Base-by-base conservation (phyloP, 768 basidiomycete genomes). In the Tephrocybe sp. region DNA sequence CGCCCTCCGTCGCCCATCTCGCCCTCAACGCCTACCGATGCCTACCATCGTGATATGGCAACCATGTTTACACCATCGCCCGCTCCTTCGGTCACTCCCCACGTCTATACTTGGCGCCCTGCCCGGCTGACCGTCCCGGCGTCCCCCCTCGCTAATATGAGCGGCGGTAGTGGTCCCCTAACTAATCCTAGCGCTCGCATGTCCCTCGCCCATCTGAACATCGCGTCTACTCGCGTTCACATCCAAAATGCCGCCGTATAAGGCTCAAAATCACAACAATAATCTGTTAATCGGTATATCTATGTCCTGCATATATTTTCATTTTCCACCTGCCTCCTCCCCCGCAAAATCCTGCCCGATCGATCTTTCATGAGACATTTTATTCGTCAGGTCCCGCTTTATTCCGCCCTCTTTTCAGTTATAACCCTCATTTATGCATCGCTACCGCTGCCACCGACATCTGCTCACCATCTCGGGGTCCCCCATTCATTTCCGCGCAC, bases 131-230 rank as follows among this genome's bases (percentile, higher is more conserved):
- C 61, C 45, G 60, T 61, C 50, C 68, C 64, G 32, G 44, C 52
- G 22, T 73, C 69, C 37, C 79, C 68, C 9, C 65, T 64, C 48
- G 65, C 59, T 53, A 40, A 28, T 35, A 59, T 46, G 52, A 67
- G 53, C 8, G 60, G 51, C 61, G 64, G 56, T 48, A 69, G 53
- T 19, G 69, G 73, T n/a, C 83, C 80, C 6, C 73, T 86, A 44
- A 76, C 79, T 43, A 86, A 84, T 59, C 75, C 77, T 36, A 69
- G 63, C 44, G 83, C 82, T 8, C 79, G 84, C 58, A 73, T 79
- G 64, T 83, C 84, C 18, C 76, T 78, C 32, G 66, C 78, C n/a
- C 80, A 78, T 52, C 73, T 86, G 54, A 69, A 71, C 21, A 51
- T 68, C 34, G 34, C 75, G 1, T 70, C 80, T 4, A 62, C 72